Percentiles rank a stretch among this genome's conserved stretches.
phyloP scores from a whole-genome alignment of 331 rosid genomes.

The Arachis monticola region DNA sequence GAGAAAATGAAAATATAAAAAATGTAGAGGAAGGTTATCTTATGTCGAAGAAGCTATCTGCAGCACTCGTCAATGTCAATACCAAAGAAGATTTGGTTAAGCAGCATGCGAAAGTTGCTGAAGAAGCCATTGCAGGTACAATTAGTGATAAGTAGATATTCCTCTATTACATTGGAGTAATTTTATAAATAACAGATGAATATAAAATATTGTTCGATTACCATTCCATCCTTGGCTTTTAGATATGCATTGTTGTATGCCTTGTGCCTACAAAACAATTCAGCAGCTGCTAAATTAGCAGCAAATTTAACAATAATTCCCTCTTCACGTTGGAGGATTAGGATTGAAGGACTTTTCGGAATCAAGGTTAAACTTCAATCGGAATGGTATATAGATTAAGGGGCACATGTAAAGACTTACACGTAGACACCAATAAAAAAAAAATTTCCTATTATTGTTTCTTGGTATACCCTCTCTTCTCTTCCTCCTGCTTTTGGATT shows the following conservation, averaged over 20 bases:
- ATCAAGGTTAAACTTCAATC: conserved; percentile 15
- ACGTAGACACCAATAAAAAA: conserved; percentile 4
- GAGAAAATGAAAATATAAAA: conserved; percentile 22
- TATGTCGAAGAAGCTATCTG: conserved; percentile 67
- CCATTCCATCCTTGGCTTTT: conserved; percentile 13
- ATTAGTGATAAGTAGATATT: conserved; percentile 20
- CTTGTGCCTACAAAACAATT: conserved; percentile 9
- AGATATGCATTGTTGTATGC: background rate
- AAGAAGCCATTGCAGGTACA: conserved; percentile 93
- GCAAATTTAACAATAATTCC: conserved; percentile 13
- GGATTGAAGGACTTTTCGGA: background rate
- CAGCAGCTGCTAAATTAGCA: conserved; percentile 5
- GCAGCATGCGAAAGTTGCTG: conserved; percentile 93
- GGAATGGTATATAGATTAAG: conserved; percentile 14
- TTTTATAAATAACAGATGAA: background rate
- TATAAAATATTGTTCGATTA: conserved; percentile 24
- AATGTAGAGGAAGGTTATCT: conserved; percentile 36
- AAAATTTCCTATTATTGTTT: conserved; percentile 13
- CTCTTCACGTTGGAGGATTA: conserved; percentile 13
- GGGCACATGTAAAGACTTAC: conserved; percentile 23
- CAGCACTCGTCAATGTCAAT: conserved; percentile 73
- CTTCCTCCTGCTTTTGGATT: background rate
- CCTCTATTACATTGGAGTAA: conserved; percentile 4
- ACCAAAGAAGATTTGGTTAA: conserved; percentile 94
- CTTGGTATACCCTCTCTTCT: conserved; percentile 4